A percentile compares a stretch with the other conserved stretches of the same genome.
Evolutionary conservation across 768 basidiomycete genomes (phyloP).

Genomic region (Amanita rimosa): DNA sequence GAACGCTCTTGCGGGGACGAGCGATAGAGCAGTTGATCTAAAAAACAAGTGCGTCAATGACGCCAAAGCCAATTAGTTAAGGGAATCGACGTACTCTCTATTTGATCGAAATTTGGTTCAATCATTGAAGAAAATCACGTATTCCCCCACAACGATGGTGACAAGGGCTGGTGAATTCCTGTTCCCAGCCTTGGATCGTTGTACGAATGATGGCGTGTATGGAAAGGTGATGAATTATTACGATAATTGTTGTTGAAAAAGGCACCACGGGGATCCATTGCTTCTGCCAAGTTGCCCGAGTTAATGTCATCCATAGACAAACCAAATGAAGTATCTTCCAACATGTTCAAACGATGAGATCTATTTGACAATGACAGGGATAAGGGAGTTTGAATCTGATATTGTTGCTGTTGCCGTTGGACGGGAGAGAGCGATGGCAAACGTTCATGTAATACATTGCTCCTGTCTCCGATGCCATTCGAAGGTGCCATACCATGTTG

Average conservation of each 20-base stretch:
- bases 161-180: neutral
- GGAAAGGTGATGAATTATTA: neutral
- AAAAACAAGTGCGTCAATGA: neutral
- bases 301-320: neutral
- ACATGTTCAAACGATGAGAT: neutral
- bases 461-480: neutral
- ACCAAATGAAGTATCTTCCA: neutral
- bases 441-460: neutral
- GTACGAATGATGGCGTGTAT: conserved; percentile 4
- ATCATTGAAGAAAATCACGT: neutral
- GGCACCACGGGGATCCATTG: neutral
- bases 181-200: conserved; percentile 3
- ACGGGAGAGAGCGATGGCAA: neutral
- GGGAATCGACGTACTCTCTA: neutral
- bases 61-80: no score
- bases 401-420: conserved; percentile 2
- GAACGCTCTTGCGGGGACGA: neutral
- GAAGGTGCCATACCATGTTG: conserved; percentile 7
- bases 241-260: conserved; percentile 2
- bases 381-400: neutral
- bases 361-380: neutral
- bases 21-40: neutral
- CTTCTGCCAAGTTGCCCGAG: neutral
- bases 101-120: neutral
- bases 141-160: conserved; percentile 5